A percentile compares a stretch with the other conserved stretches of the same genome.
phyloP scores from a whole-genome alignment of 2,329 filamentous ascomycete species.

The Penicillium decumbens region DNA sequence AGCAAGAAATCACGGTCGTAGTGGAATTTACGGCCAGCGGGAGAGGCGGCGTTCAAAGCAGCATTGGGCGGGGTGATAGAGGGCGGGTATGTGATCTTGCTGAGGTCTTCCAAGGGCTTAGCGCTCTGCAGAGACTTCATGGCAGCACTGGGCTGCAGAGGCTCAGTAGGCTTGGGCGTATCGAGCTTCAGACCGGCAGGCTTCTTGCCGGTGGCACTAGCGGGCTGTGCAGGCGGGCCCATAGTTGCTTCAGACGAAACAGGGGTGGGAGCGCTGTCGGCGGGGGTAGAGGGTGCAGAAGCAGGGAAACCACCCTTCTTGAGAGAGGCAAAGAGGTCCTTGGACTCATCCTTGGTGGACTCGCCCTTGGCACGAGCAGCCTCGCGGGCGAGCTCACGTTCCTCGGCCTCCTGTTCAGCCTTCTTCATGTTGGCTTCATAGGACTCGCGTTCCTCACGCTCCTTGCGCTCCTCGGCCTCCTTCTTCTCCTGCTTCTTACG shows the following conservation, averaged over 20 bases:
- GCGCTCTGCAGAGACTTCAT: slow-evolving; percentile 90
- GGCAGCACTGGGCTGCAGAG: slow-evolving; percentile 86
- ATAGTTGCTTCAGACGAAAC: slow-evolving; percentile 44
- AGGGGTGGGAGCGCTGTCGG: slow-evolving; percentile 45
- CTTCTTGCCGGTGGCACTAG: slow-evolving; percentile 62
- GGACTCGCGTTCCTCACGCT: slow-evolving; percentile 43
- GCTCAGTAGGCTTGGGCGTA: slow-evolving; percentile 80
- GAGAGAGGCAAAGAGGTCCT: slow-evolving; percentile 41
- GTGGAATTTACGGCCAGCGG: slow-evolving; percentile 75
- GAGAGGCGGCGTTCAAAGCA: slow-evolving; percentile 70
- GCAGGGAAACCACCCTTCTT: slow-evolving; percentile 40
- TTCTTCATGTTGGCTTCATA: slow-evolving; percentile 48
- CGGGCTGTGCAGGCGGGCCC: slow-evolving; percentile 51
- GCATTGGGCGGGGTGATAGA: slow-evolving; percentile 88
- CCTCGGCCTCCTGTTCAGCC: slow-evolving; percentile 47
- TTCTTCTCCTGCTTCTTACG: slow-evolving; percentile 78
- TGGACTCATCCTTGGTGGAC: slow-evolving; percentile 32
- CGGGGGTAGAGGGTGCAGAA: slow-evolving; percentile 39
- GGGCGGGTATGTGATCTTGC: slow-evolving; percentile 73
- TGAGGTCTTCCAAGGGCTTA: slow-evolving; percentile 76
- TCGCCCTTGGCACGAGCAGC: slow-evolving; percentile 37
- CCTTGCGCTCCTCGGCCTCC: slow-evolving; percentile 45
- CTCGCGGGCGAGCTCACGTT: slow-evolving; percentile 42
- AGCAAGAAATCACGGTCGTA: slow-evolving; percentile 94
- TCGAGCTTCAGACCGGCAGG: slow-evolving; percentile 84